Evolutionary conservation across 2,329 filamentous ascomycete species (phyloP), one percentile per base, ranked within the genome.

Genomic region (Tolypocladium endophyticum): DNA sequence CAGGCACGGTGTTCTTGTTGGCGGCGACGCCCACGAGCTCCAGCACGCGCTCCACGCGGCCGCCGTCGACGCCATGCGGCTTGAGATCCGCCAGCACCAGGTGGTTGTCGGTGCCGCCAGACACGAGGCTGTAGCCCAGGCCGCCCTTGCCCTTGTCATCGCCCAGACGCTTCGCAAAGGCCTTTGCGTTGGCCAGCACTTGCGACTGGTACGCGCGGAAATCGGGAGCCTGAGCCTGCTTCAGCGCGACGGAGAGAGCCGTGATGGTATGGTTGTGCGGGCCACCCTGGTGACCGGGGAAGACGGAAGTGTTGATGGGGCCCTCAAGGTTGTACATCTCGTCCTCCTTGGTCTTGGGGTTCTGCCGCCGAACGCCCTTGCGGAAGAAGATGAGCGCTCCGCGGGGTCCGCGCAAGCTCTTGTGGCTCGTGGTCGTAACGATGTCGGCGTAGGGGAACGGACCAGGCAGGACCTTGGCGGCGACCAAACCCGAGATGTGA

Each of bases 201-300:
- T 90, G 87, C 69, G 90, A 81, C 77, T 99, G 94, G 78, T 99
- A 99, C 59, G 89, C 82, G 73, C 88, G 89, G 81, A 99, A 99
- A 71, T 96, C 92, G 56, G 88, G 85, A 7, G 86, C 86, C 72
- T 92, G 90, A 3, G 91, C 91, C 77, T 99, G 94, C 79, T 96
- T 95, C 61, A 99, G 82, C 16, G 94, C 94, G 56, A 99, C 94
- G 25, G 94, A 87, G 35, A 99, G 82, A 53, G 94, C 94, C 41
- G 94, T 95, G 74, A 99, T 99, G 67, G 94, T 99, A 81, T 99
- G 94, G 80, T 99, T 99, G 79, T 99, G 94, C 58, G 94, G 94
- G 30, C 94, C 94, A 72, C 94, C 94, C 75, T 99, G 94, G 77
- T 99, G 94, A 60, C 94, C 94, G 20, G 94, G 94, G 81, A 99